These are phyloP conservation scores for Leccinum arenicola DNA, from an alignment of 768 basidiomycete genomes.

Conservation along the genomic window DNA sequence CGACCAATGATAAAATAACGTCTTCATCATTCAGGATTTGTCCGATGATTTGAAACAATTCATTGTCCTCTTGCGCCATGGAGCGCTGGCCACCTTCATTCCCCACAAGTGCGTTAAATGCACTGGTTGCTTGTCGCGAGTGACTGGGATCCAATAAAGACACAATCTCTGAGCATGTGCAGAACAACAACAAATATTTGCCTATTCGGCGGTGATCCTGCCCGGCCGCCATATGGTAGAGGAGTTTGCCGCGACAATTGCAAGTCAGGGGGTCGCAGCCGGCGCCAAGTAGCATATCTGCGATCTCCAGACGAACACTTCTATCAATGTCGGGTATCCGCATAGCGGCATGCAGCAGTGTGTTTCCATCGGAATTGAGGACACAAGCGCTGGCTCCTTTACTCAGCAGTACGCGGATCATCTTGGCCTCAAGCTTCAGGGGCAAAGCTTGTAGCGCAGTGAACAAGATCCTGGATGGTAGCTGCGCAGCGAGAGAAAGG, in stretches of 20 bases:
- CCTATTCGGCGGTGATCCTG: background rate
- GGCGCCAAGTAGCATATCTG: background rate
- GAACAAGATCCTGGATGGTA: constrained; percentile 1
- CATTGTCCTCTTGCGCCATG: too few species aligned
- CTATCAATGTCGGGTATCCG: background rate
- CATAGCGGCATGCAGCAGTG: background rate
- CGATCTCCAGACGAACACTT: background rate
- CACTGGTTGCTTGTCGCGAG: too few species aligned
- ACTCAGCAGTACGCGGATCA: constrained; percentile 1
- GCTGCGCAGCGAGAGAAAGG: background rate
- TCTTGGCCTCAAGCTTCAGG: background rate
- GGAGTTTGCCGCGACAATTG: background rate
- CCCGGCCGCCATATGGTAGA: background rate
- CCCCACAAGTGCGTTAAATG: too few species aligned
- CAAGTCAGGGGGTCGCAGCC: background rate
- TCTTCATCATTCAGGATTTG: too few species aligned
- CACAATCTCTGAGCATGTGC: background rate
- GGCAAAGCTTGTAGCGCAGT: background rate
- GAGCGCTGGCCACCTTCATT: too few species aligned
- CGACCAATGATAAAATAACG: too few species aligned
- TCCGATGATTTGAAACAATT: too few species aligned
- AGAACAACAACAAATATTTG: background rate
- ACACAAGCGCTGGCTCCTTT: background rate
- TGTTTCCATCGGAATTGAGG: background rate
- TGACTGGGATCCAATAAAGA: background rate